phyloP scores from a whole-genome alignment of 2,329 filamentous ascomycete genomes.

The Beauveria brongniartii region DNA sequence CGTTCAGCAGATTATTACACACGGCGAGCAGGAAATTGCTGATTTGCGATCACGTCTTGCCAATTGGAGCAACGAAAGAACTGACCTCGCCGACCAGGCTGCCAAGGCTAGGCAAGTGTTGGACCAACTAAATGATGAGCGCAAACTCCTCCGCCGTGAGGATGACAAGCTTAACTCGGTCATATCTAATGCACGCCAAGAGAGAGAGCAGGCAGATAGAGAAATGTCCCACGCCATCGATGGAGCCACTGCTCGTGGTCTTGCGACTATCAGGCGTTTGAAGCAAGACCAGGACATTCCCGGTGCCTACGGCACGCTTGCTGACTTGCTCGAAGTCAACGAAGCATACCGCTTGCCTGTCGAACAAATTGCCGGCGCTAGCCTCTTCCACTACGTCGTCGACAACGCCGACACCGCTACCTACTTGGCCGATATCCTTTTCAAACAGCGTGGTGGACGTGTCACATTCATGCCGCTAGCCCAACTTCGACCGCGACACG shows the following conservation, averaged over 20 bases:
- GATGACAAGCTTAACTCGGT: constrained; percentile 79
- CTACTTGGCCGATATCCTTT: constrained; percentile 68
- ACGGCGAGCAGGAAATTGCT: constrained; percentile 65
- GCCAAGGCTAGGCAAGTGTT: constrained; percentile 69
- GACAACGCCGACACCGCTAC: constrained; percentile 86
- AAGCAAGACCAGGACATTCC: constrained; percentile 71
- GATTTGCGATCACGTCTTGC: constrained; percentile 65
- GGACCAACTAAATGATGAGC: constrained; percentile 75
- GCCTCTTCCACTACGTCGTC: constrained; percentile 92
- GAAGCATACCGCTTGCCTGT: constrained; percentile 82
- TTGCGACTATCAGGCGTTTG: constrained; percentile 78
- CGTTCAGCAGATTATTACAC: constrained; percentile 61
- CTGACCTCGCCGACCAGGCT: constrained; percentile 64
- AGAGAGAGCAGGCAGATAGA: constrained; percentile 69
- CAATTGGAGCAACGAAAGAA: constrained; percentile 67
- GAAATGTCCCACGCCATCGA: constrained; percentile 82
- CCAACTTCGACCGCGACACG: constrained; percentile 60
- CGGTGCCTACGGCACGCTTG: constrained; percentile 85
- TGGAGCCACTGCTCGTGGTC: constrained; percentile 72
- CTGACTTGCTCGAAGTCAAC: constrained; percentile 81
- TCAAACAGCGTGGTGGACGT: constrained; percentile 71
- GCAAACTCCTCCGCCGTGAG: constrained; percentile 80
- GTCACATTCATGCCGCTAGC: constrained; percentile 94
- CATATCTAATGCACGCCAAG: constrained; percentile 64
- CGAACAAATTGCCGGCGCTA: constrained; percentile 86